A percentile compares a stretch with the other conserved stretches of the same genome.
Evolutionary conservation across 176 grass and related monocot species (phyloP).

Genomic region (Aegilops sharonensis): DNA sequence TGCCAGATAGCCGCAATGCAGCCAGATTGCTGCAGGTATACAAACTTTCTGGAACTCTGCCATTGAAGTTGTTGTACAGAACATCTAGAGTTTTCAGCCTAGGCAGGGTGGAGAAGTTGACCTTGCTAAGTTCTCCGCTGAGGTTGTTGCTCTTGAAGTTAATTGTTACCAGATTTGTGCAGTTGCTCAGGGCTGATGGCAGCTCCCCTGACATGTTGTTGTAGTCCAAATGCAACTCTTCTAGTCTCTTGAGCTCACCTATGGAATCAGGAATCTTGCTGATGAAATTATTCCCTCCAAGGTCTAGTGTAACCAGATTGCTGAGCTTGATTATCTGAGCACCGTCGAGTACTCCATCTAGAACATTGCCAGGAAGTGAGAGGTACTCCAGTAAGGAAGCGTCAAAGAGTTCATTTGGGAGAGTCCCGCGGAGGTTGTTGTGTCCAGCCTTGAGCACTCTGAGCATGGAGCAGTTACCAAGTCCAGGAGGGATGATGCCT

Average conservation of each 20-base stretch:
- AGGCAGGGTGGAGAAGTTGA: conserved; percentile 33
- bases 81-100: conserved; percentile 20
- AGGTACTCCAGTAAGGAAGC: conserved; percentile 6
- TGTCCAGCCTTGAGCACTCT: conserved; percentile 20
- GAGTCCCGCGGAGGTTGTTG: conserved; percentile 25
- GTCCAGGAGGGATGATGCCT: not conserved
- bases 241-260: conserved; percentile 18
- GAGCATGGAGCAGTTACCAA: conserved; percentile 27
- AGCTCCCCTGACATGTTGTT: conserved; percentile 29
- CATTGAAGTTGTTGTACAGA: not conserved
- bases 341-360: not conserved
- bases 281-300: not conserved
- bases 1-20: conserved; percentile 24
- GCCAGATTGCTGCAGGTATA: conserved; percentile 4
- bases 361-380: conserved; percentile 9
- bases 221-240: conserved; percentile 9
- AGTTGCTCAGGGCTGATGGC: conserved; percentile 18
- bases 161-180: conserved; percentile 19
- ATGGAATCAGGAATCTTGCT: conserved; percentile 26
- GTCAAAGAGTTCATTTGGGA: conserved; percentile 37
- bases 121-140: conserved; percentile 15
- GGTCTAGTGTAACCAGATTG: conserved; percentile 3
- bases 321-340: not conserved
- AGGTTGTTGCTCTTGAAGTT: conserved; percentile 16
- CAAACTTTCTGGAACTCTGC: not conserved